Evolutionary conservation across 2,329 filamentous ascomycete genomes (phyloP), one percentile per base, ranked within the genome.

Genomic region (Ophiostoma ulmi): DNA sequence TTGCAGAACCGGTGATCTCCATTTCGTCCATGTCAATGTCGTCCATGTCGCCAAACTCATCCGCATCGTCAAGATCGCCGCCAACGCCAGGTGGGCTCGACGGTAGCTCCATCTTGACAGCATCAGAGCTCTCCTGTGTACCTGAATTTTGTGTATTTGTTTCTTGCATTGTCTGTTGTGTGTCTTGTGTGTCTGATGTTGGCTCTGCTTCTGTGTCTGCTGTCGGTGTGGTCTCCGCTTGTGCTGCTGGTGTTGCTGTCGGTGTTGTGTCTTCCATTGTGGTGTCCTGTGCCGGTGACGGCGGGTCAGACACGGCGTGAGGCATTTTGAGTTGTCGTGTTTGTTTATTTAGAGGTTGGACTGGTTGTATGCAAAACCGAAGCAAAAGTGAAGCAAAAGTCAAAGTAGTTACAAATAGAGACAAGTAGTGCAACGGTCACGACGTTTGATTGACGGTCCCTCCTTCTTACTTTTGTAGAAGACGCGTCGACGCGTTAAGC

Each of bases 241-340:
- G 58, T 22, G 52, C 14, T 55, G 66, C 52, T 11, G 52, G 52
- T 58, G 52, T 58, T 8, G n/a, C 52, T 58, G 52, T 58, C 52
- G 52, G 52, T 58, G 58, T 41, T 70, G 76, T 75, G 38, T 74
- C 74, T 39, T 74, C 75, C 71, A 74, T 74, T 48, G 69, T 17
- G 77, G 76, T 70, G 79, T 76, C 38, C 67, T 74, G 70, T 22
- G 67, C 26, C 6, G 73, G 68, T 22, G 75, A 76, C 52, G 74
- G 74, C 39, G 76, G 70, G 55, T 77, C 76, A n/a, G 77, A 76
- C 48, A 81, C 75, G 6, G 82, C 83, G 74, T 85, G 83, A 52
- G 83, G 83, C 83, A 85, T 85, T 65, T 58, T 74, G 36, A 17
- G 31, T 4, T 26, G 48, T 22, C 7, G 20, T 55, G n/a, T 14